Evolutionary conservation across 2,329 filamentous ascomycete species (phyloP).

Genomic region (Fusarium anguioides): DNA sequence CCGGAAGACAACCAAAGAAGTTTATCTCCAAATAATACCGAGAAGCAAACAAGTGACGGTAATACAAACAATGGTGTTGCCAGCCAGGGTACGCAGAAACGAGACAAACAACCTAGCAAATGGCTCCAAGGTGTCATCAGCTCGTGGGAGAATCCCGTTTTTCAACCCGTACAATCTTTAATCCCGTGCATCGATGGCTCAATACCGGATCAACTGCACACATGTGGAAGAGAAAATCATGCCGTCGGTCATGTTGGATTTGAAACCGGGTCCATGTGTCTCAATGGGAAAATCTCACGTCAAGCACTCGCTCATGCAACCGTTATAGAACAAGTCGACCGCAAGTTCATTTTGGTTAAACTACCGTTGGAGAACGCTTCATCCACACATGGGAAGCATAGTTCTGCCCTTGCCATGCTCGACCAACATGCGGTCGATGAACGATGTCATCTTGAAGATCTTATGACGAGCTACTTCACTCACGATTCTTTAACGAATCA

Average conservation of each 20-base stretch:
- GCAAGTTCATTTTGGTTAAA: slow-evolving; percentile 85
- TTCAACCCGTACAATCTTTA: slow-evolving; percentile 60
- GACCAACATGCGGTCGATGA: slow-evolving; percentile 98
- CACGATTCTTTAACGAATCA: background rate
- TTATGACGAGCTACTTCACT: slow-evolving; percentile 69
- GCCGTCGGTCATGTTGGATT: slow-evolving; percentile 42
- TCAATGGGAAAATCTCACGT: slow-evolving; percentile 68
- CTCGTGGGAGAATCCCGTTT: slow-evolving; percentile 82
- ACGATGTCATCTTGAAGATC: slow-evolving; percentile 78
- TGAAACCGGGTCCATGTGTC: slow-evolving; percentile 44
- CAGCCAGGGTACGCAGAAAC: background rate
- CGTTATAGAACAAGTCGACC: slow-evolving; percentile 85
- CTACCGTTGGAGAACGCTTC: slow-evolving; percentile 52
- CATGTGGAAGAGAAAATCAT: slow-evolving; percentile 2
- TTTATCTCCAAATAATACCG: background rate
- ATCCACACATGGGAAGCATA: background rate
- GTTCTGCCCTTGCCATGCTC: slow-evolving; percentile 76
- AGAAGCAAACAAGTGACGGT: background rate
- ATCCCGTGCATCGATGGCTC: slow-evolving; percentile 56
- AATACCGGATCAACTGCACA: background rate
- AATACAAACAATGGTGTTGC: background rate
- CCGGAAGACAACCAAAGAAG: background rate
- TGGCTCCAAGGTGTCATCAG: slow-evolving; percentile 73
- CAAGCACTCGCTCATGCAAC: slow-evolving; percentile 67
- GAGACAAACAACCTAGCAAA: slow-evolving; percentile 41